Evolutionary conservation across 1,284 basidiomycete genomes (phyloP), one percentile per base, ranked within the genome.

Genomic region (Ganoderma sp.): DNA sequence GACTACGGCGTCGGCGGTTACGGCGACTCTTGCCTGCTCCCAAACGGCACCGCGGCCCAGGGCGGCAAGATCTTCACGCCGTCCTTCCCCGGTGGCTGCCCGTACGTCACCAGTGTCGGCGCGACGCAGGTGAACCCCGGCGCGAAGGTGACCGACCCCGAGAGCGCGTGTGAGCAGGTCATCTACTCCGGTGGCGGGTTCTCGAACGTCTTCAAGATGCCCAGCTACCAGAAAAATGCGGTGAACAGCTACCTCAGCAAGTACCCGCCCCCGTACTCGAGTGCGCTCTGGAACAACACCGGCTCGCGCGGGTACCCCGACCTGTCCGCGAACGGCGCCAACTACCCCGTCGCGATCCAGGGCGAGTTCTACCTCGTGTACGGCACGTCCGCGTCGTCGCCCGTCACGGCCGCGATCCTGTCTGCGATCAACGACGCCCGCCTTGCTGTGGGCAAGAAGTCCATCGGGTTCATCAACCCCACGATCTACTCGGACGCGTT

Each of bases 71-170:
- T 60, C 57, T 75, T 73, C 68, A 66, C 67, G 32, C 80, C 79
- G 9, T 63, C 64, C 17, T 78, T 79, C 74, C 75, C 78, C 5
- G 67, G 67, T 42, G 64, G 61, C 37, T 72, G 90, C 77, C 91
- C 90, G 0, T 92, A 82, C 72, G 85, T 90, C 37, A 90, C 89
- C 7, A 73, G 85, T 19, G 88, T 90, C 22, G 88, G 88, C 28
- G 87, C 84, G 25, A 89, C 87, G 3, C 82, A 79, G 12, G 76
- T 85, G 65, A 83, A 82, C 69, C 85, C 88, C 19, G 87, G 89
- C 74, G 80, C 83, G 52, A 86, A 83, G 34, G 78, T 78, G n/a
- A 76, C 84, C 56, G 83, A 83, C 63, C 86, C 87, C 6, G 87
- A 89, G 77, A 80, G 82, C 62, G 87, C 83, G 39, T 74, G 75